phyloP scores from a whole-genome alignment of 176 grass and related monocot genomes.

The Ensete glaucum region DNA sequence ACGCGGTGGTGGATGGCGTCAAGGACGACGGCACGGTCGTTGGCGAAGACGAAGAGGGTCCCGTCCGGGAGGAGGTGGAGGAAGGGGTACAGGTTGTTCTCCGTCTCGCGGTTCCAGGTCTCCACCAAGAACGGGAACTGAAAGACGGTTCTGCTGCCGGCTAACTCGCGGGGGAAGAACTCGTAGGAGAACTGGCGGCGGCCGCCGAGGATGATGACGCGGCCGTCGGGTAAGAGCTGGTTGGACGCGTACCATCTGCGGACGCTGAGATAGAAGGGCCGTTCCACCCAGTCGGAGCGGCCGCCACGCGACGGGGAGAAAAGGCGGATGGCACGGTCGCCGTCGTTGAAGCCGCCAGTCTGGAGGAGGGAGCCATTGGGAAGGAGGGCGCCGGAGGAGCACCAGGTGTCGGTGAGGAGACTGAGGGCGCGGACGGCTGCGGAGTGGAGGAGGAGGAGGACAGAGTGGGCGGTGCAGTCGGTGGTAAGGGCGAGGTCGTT shows the following conservation, averaged over 20 bases:
- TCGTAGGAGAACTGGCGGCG: constrained; percentile 74
- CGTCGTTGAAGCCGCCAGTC: constrained; percentile 65
- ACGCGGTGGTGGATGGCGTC: constrained; percentile 32
- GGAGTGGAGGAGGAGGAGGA: constrained; percentile 40
- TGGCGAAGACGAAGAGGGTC: constrained; percentile 70
- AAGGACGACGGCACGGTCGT: constrained; percentile 50
- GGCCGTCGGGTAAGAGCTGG: constrained; percentile 53
- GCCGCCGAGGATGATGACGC: constrained; percentile 58
- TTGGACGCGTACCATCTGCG: constrained; percentile 56
- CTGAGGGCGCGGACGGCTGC: constrained; percentile 36
- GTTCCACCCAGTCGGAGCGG: constrained; percentile 48
- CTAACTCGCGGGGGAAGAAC: constrained; percentile 36
- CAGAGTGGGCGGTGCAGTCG: constrained; percentile 77
- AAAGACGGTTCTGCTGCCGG: constrained; percentile 4
- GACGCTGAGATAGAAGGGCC: constrained; percentile 26
- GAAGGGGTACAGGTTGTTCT: constrained; percentile 94
- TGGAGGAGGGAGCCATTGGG: constrained; percentile 76
- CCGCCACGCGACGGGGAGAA: constrained; percentile 28
- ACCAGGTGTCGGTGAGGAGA: constrained; percentile 68
- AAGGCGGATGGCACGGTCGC: constrained; percentile 53
- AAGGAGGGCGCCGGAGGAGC: constrained; percentile 66
- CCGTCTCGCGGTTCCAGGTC: constrained; percentile 43
- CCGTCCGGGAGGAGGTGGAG: constrained; percentile 83
- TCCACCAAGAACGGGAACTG: constrained; percentile 68
- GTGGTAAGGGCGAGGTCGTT: neutral